Base-by-base conservation (phyloP, 139 green algal genomes). In the Coelastrella sp. region DNA sequence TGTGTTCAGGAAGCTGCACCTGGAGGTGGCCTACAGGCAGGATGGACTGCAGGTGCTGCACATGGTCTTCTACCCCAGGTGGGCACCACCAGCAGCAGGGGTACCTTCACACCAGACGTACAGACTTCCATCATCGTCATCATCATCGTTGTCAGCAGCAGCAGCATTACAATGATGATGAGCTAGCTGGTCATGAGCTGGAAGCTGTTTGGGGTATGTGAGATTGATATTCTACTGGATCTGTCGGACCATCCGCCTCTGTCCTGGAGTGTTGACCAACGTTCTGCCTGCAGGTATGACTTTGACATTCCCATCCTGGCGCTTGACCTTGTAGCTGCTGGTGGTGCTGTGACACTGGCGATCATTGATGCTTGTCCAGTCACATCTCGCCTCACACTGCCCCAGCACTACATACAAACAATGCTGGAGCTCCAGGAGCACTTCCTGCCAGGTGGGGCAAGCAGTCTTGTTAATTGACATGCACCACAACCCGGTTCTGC, bases 11-110 rank as follows among this genome's bases (percentile, higher is more conserved):
- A 98, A 98, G 93, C 89, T 98, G 84, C 96, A 98, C 89, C 72
- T 98, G n/a, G 96, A 98, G 93, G 82, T 97, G 27, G 95, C 92
- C 0, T 56, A 82, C 17, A 89, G 95, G n/a, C 95, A 98, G 88
- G 96, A 97, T 78, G 95, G 94, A 7, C 85, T 98, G 90, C 93
- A 98, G 89, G 95, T 98, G 7, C 81, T 98, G 81, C 96, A 98
- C 86, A 93, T 94, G 82, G 95, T 97, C 63, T 91, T 97, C 87
- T 98, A 95, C 92, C 96, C 96, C 6, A 93, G 94, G 87, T 91
- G 56, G 17, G 35, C 35, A 49, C 72, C 7, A 59, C 9, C 22
- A 59, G 81, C 22, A n/a, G 35, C 35, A 49, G 81, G 15, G 75
- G 66, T 20, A 19, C 5, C 65, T 73, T 73, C 15, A 19, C 65